Base-by-base conservation (phyloP, 257 asterid genomes). In the Salvia miltiorrhiza region DNA sequence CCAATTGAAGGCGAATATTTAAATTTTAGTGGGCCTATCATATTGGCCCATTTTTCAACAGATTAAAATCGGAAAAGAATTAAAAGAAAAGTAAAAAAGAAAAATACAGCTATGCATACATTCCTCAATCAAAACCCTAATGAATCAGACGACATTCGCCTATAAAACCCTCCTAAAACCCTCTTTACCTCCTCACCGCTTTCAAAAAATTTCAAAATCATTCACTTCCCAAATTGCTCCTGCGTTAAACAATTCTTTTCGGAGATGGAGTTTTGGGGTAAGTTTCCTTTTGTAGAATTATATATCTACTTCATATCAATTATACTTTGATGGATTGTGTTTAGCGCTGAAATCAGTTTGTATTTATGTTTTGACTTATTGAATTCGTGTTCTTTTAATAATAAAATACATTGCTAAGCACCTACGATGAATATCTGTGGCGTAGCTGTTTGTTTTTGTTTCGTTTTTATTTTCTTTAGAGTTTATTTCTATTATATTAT, bases 201-300 rank as follows among this genome's bases (percentile, higher is more conserved):
- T 32, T 59, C 69, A 17, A 39, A 47, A 13, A 12, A 37, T 59
- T 1, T 35, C 35, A 61, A 43, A 30, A 12, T 8, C 12, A 4
- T 43, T 53, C 56, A 3, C 19, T 23, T 4, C 66, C 33, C 3
- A n/a, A 37, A 45, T 11, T 1, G 5, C 65, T 56, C 35, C 30
- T 13, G 20, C 69, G 24, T 16, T 37, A 17, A 26, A 48, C 7
- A 21, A 9, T 21, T 48, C 6, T 9, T 1, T 4, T 1, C 35
- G 7, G 44, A 7, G 24, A 87, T 87, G 94, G 94, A 85, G 82
- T 87, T 87, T 57, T 87, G 94, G 94, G 94, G 94, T 87, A 72
- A 43, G 79, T 37, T 37, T 37, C 9, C 2, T 30, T 2, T 37
- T 8, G 9, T 10, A 9, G 43, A 1, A 1, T 37, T 10, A 9